phyloP scores from a whole-genome alignment of 208 protist species.

The Sergeia podlipaevii region DNA sequence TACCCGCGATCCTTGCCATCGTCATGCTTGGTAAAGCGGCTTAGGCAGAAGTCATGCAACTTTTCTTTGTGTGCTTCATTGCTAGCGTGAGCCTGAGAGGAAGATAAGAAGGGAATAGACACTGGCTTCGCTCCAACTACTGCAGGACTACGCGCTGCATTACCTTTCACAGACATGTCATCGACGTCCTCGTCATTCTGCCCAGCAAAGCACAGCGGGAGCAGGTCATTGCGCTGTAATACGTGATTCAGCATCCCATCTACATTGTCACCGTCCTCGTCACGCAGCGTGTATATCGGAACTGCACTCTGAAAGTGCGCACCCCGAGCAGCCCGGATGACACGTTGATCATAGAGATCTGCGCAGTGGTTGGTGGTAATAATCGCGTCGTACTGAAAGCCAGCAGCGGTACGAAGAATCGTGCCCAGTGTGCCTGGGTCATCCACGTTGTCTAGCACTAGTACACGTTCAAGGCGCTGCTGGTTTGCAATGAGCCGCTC shows the following conservation, averaged over 20 bases:
- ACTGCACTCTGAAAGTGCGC: slow-evolving; percentile 83
- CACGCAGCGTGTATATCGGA: slow-evolving; percentile 76
- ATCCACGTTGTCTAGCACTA: slow-evolving; percentile 89
- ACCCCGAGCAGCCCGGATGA: slow-evolving; percentile 77
- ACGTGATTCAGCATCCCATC: slow-evolving; percentile 87
- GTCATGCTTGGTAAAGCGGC: slow-evolving; percentile 32
- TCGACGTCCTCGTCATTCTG: slow-evolving; percentile 25
- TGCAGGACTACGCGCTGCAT: neutral
- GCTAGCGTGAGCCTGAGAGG: neutral
- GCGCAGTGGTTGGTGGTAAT: slow-evolving; percentile 86
- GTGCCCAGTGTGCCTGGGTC: slow-evolving; percentile 82
- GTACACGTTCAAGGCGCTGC: slow-evolving; percentile 72
- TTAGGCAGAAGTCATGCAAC: slow-evolving; percentile 53
- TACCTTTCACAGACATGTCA: slow-evolving; percentile 2
- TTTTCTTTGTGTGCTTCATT: neutral
- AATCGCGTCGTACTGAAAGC: slow-evolving; percentile 87
- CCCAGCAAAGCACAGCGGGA: slow-evolving; percentile 64
- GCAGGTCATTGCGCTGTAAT: slow-evolving; percentile 66
- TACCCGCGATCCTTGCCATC: slow-evolving; percentile 42
- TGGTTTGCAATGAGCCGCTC: slow-evolving; percentile 86
- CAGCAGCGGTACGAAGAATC: slow-evolving; percentile 69
- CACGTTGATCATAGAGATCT: slow-evolving; percentile 87
- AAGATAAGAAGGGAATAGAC: slow-evolving; percentile 7
- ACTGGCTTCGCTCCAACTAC: slow-evolving; percentile 38
- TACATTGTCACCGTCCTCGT: slow-evolving; percentile 88